Evolutionary conservation across 139 green algal genomes (phyloP).

Genomic region (Diplosphaera chodatii): DNA sequence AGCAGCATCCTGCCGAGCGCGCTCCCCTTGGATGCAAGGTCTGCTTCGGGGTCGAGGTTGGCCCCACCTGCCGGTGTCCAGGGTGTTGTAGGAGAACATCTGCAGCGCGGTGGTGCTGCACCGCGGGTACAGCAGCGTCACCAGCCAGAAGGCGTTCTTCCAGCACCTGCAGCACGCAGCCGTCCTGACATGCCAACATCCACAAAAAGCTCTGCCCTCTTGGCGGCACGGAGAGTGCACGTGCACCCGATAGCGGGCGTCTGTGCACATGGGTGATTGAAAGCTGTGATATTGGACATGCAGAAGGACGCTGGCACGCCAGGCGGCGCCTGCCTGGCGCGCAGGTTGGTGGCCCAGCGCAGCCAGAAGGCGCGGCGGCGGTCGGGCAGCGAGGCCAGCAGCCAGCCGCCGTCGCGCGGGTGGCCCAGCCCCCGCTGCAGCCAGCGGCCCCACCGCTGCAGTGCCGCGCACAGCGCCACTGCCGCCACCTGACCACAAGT

Average conservation of each 20-base stretch:
- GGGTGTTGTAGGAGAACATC: conserved; percentile 22
- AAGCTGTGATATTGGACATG: too few relatives aligned
- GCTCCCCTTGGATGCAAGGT: too few relatives aligned
- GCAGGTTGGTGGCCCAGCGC: neutral
- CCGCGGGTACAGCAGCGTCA: conserved; percentile 44
- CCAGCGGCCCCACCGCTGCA: neutral
- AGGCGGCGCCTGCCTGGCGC: neutral
- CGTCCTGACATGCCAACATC: too few relatives aligned
- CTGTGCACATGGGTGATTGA: too few relatives aligned
- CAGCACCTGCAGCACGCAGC: conserved; percentile 22
- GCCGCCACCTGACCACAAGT: neutral
- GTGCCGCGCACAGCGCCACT: neutral
- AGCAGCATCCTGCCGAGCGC: too few relatives aligned
- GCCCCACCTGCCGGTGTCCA: conserved; percentile 18
- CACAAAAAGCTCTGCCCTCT: too few relatives aligned
- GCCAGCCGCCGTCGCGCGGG: neutral
- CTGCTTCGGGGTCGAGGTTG: too few relatives aligned
- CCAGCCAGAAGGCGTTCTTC: conserved; percentile 43
- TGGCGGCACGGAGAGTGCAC: too few relatives aligned
- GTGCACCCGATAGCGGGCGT: too few relatives aligned
- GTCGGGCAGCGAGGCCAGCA: neutral
- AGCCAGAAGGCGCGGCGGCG: neutral
- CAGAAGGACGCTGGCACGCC: too few relatives aligned
- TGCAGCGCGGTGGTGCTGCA: conserved; percentile 29
- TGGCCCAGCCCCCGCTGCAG: neutral